These are phyloP conservation scores for Paracoccidioides brasiliensis DNA, from an alignment of 2,329 filamentous ascomycete genomes.

Conservation along the genomic window DNA sequence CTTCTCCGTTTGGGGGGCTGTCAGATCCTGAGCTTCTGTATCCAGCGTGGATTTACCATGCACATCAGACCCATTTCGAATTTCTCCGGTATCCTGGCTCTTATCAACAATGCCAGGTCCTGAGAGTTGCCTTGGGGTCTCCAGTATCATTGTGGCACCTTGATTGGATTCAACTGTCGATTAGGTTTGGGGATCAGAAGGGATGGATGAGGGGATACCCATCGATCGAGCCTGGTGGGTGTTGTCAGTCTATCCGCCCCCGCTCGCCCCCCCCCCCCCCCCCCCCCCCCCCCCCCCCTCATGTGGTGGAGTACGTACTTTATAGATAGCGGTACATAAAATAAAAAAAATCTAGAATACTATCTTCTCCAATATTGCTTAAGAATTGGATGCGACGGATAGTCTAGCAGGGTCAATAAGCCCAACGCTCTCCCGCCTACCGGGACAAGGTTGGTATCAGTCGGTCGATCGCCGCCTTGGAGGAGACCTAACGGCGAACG, in stretches of 20 bases:
- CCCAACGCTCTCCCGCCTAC: neutral
- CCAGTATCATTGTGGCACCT: neutral
- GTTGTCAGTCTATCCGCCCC: neutral
- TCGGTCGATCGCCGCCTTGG: too few relatives aligned
- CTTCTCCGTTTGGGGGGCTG: conserved; percentile 7
- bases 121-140: neutral
- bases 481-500: too few relatives aligned
- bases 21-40: neutral
- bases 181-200: neutral
- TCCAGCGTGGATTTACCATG: neutral
- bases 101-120: neutral
- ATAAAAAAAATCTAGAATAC: neutral
- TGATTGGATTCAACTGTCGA: neutral
- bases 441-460: too few relatives aligned
- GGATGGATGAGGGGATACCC: neutral
- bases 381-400: neutral
- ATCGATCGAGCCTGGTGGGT: neutral
- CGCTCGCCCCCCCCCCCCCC: too few relatives aligned
- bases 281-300: too few relatives aligned
- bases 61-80: neutral
- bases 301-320: neutral
- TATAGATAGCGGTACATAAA: neutral
- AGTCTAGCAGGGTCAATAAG: neutral
- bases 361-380: neutral
- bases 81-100: too few relatives aligned